Percentiles rank a stretch among this genome's conserved stretches.
Conservation (phyloP, 2,329 filamentous ascomycete genomes). For the Aspergillus calidoustus region DNA sequence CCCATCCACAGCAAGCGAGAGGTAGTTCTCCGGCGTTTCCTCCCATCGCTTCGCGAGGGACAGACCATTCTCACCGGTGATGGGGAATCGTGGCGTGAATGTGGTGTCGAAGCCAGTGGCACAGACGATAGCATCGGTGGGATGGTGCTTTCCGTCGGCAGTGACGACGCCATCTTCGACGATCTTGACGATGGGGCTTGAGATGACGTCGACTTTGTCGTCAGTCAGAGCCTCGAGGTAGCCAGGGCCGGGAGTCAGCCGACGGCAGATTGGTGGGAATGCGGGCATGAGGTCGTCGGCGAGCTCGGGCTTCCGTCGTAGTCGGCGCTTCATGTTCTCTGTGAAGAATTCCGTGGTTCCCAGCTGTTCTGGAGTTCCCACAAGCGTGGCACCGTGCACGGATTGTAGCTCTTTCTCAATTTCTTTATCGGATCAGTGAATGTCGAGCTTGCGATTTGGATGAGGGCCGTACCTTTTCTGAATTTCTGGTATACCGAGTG, state of each 20-base stretch:
- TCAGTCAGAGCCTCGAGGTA: constrained; percentile 65
- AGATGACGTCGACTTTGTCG: constrained; percentile 65
- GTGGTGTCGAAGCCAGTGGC: constrained; percentile 46
- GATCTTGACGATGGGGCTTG: constrained; percentile 55
- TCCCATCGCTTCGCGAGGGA: constrained; percentile 37
- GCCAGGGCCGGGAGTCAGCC: constrained; percentile 52
- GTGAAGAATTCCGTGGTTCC: constrained; percentile 29
- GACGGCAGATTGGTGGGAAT: constrained; percentile 37
- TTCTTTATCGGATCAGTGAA: constrained; percentile 24
- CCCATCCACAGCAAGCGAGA: constrained; percentile 38
- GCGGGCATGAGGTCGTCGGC: constrained; percentile 43
- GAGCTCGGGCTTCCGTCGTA: constrained; percentile 41
- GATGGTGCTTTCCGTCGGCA: constrained; percentile 38
- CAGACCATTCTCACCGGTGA: constrained; percentile 36
- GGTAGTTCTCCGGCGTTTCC: constrained; percentile 40
- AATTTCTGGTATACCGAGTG: constrained; percentile 38
- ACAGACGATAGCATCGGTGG: constrained; percentile 42
- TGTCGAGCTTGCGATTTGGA: neutral
- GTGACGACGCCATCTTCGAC: constrained; percentile 39
- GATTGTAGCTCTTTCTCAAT: constrained; percentile 41
- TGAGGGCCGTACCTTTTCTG: constrained; percentile 35
- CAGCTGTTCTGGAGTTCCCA: constrained; percentile 35
- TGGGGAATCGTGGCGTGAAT: constrained; percentile 40
- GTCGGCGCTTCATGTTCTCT: constrained; percentile 40
- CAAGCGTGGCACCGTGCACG: constrained; percentile 34